Conservation (phyloP, 73 alveolate genomes). For the Stentor roeselii region DNA sequence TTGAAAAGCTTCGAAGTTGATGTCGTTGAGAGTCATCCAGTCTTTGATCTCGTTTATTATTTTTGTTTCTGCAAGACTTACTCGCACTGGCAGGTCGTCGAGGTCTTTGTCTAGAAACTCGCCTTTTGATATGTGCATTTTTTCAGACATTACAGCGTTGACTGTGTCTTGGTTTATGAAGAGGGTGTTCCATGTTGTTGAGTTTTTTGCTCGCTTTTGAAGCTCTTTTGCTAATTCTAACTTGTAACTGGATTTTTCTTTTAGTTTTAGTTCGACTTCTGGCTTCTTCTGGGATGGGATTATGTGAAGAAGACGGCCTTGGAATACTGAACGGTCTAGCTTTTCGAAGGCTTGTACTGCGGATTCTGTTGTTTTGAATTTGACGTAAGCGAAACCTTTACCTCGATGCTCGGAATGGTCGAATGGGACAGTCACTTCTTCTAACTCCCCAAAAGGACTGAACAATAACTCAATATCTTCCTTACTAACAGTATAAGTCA, state of each 20-base stretch:
- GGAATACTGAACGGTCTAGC: constrained; percentile 78
- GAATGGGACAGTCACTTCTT: constrained; percentile 82
- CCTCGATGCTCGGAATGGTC: constrained; percentile 73
- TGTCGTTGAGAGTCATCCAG: constrained; percentile 89
- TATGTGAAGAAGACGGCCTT: constrained; percentile 92
- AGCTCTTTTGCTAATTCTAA: constrained; percentile 52
- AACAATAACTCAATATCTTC: constrained; percentile 81
- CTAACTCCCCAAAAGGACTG: constrained; percentile 83
- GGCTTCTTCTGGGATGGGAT: constrained; percentile 83
- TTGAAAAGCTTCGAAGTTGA: constrained; percentile 73
- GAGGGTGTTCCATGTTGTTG: constrained; percentile 92
- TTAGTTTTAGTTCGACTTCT: background rate
- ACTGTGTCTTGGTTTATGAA: constrained; percentile 94
- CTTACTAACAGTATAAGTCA: constrained; percentile 86
- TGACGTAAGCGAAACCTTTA: constrained; percentile 87
- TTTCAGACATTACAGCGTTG: constrained; percentile 74
- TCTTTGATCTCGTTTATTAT: constrained; percentile 92
- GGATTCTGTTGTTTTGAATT: constrained; percentile 79
- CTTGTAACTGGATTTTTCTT: constrained; percentile 27
- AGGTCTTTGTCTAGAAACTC: constrained; percentile 81
- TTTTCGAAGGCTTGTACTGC: constrained; percentile 92
- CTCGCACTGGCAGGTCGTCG: constrained; percentile 85
- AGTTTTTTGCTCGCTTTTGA: constrained; percentile 73
- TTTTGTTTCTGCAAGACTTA: constrained; percentile 89
- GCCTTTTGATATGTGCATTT: constrained; percentile 76